Evolutionary conservation across 1,139 yeast genomes (phyloP), one percentile per base, ranked within the genome.

Genomic region (Suhomyces yuchorum): DNA sequence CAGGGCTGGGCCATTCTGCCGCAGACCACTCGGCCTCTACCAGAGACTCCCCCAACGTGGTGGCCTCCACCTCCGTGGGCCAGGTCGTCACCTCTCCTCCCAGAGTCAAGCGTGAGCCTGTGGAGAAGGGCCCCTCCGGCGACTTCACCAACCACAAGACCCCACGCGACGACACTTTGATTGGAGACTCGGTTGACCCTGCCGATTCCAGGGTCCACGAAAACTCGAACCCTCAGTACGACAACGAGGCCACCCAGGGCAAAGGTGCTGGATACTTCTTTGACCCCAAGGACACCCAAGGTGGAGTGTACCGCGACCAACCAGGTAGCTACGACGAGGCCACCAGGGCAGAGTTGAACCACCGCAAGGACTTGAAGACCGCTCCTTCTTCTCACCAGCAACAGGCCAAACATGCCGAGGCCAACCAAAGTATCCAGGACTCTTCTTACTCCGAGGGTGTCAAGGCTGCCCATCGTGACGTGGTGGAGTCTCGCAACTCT

Each of bases 221-320:
- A 17, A 69, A 70, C 55, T 44, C 52, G 15, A 45, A 58, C 23
- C 71, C 72, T 8, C 48, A 47, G 4, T 71, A 70, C 52, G 61
- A 62, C 30, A 61, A 68, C 46, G 71, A 65, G 28, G 71, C 76
- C 18, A 49, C 50, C 35, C 58, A 60, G 14, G 54, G 51, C 9
- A 51, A 59, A 37, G 77, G 76, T 18, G 51, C 61, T 6, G 77
- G 77, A 3, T 57, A 57, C 42, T 71, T 60, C 51, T 72, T 61
- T 49, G 68, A 70, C 47, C 75, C 77, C 8, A 63, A 55, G 52
- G 75, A 70, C 51, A 68, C 75, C 33, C 72, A 68, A 46, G 73
- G 71, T 19, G 70, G 71, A 14, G 50, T 58, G 38, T 65, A 65
- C 48, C 60, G 62, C 33, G 32, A 52, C 23, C 32, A 33, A 23